Conservation (phyloP, 768 basidiomycete species). For the Lactifluus volemus region DNA sequence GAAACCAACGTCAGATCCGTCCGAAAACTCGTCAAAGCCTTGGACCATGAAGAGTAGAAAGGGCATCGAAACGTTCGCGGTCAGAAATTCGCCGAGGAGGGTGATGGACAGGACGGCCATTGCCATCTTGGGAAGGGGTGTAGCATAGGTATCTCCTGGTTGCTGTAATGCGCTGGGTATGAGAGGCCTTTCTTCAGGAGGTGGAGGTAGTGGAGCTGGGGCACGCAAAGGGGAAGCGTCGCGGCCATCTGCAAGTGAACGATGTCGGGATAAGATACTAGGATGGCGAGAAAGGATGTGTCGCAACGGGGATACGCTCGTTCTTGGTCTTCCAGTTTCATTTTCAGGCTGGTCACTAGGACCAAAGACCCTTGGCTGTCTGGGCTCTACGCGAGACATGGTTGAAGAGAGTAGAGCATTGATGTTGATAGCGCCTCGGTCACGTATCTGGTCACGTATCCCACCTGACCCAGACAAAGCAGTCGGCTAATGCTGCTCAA, state of each 20-base stretch:
- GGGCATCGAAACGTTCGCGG: conserved; percentile 86
- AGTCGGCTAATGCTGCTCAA: too few relatives aligned
- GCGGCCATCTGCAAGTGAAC: neutral
- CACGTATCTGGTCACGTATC: neutral
- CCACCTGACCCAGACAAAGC: too few relatives aligned
- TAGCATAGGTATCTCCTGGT: conserved; percentile 55
- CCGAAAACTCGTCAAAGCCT: conserved; percentile 64
- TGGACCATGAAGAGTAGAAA: conserved; percentile 95
- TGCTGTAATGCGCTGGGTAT: conserved; percentile 68
- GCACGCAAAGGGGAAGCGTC: neutral
- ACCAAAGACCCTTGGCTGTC: conserved; percentile 11
- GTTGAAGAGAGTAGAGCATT: neutral
- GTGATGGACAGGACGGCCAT: conserved; percentile 92
- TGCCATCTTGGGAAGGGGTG: conserved; percentile 76
- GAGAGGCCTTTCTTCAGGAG: conserved; percentile 37
- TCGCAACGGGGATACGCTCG: conserved; percentile 9
- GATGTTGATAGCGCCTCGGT: too few relatives aligned
- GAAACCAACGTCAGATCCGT: conserved; percentile 81
- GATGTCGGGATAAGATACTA: conserved; percentile 11
- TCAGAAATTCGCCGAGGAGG: conserved; percentile 91
- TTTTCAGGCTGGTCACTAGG: neutral
- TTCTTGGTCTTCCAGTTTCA: neutral
- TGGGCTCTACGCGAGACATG: neutral
- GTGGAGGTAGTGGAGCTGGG: conserved; percentile 1
- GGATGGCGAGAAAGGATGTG: conserved; percentile 13